These are phyloP conservation scores for Agaricus bisporus DNA, from an alignment of 768 basidiomycete genomes.

Conservation along the genomic window DNA sequence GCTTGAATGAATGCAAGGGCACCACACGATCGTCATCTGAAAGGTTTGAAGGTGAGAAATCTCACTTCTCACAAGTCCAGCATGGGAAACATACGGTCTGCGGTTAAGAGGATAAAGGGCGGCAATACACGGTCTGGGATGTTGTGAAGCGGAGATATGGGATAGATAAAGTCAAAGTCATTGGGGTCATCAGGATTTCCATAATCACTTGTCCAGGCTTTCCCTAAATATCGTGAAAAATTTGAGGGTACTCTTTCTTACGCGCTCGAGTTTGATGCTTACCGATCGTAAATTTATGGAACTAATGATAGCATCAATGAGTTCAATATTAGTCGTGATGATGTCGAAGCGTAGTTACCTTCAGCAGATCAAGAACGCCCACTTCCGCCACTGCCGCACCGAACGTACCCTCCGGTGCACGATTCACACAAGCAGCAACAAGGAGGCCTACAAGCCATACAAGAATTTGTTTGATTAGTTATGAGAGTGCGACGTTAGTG, in stretches of 20 bases:
- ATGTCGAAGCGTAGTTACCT: constrained; percentile 33
- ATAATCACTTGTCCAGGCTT: constrained; percentile 76
- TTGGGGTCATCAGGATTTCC: constrained; percentile 68
- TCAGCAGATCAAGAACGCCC: constrained; percentile 75
- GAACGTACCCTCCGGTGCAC: constrained; percentile 67
- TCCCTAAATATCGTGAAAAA: constrained; percentile 33
- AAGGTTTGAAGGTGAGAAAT: not conserved
- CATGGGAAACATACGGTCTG: constrained; percentile 54
- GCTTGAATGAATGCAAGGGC: constrained; percentile 81
- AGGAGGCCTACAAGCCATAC: constrained; percentile 47
- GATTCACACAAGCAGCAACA: constrained; percentile 80
- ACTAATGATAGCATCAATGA: constrained; percentile 29
- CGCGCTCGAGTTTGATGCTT: constrained; percentile 8
- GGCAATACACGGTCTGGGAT: constrained; percentile 58
- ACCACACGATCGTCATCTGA: constrained; percentile 85
- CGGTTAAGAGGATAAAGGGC: constrained; percentile 72
- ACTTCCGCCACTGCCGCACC: constrained; percentile 81
- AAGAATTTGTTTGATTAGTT: not conserved
- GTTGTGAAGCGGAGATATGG: constrained; percentile 77
- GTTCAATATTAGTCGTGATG: not conserved
- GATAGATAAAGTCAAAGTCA: constrained; percentile 82
- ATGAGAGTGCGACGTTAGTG: not conserved
- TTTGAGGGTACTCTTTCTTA: not conserved
- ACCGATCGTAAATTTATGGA: constrained; percentile 75
- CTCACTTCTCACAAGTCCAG: not conserved